Evolutionary conservation across 2,329 filamentous ascomycete genomes (phyloP), one percentile per base, ranked within the genome.

Genomic region (Neopestalotiopsis clavispora): DNA sequence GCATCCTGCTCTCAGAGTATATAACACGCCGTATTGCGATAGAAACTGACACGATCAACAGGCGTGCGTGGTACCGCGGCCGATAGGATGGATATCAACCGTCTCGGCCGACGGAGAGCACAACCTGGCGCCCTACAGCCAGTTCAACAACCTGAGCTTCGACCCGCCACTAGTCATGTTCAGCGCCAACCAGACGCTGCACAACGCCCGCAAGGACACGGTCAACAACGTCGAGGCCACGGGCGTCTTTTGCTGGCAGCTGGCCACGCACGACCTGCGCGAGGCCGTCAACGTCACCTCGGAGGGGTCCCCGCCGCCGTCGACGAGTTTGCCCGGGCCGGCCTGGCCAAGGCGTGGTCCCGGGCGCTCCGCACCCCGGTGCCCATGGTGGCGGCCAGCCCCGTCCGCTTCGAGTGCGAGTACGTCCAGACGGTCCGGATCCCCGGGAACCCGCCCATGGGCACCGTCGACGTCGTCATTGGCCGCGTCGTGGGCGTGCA

Each of bases 161-260:
- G 87, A 89, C 74, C 88, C 88, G 0, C 88, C 88, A 0, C 89
- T 89, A 73, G 84, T 90, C 34, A 88, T 90, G 84, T 90, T 91
- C 82, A 81, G 80, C 42, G 83, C 85, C 2, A 90, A 90, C 77
- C 86, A 89, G 75, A 87, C 84, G 0, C 78, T 82, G 0, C 71
- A 77, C 9, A 75, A 74, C 2, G 65, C 72, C 0, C 84, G 85
- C 68, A 90, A 90, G 75, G 87, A 90, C 77, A 89, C 84, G 0
- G 86, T 87, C 40, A 76, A 80, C 72, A 90, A 90, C 75, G 85
- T 80, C 71, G 87, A 90, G 75, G 72, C 80, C 5, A 88, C 86
- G 0, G 86, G 87, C 4, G 78, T 83, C 1, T 90, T 90, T 74
- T 84, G 83, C 72, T 90, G 87, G 87, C 89, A 87, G 73, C 79